These are phyloP conservation scores for Leccinum fallax DNA, from an alignment of 1,284 basidiomycete genomes.

Conservation along the genomic window DNA sequence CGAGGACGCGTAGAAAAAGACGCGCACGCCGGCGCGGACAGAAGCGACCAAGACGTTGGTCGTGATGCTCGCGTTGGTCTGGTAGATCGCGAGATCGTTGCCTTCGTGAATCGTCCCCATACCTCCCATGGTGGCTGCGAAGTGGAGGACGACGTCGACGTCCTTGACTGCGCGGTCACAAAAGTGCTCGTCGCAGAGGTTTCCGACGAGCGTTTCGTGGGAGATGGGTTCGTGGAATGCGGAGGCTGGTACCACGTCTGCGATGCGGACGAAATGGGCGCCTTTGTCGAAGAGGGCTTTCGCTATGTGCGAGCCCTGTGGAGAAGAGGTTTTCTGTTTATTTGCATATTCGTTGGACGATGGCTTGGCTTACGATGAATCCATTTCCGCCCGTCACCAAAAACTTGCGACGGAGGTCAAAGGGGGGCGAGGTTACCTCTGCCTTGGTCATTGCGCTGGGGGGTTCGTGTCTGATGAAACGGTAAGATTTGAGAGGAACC, in stretches of 20 bases:
- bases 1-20: slow-evolving; percentile 59
- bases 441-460: slow-evolving; percentile 6
- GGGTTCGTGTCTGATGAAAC: background rate
- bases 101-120: slow-evolving; percentile 59
- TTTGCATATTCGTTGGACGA: background rate
- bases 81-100: slow-evolving; percentile 53
- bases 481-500: background rate
- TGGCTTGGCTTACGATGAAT: slow-evolving; percentile 50
- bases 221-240: slow-evolving; percentile 30
- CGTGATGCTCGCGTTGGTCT: slow-evolving; percentile 53
- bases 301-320: slow-evolving; percentile 55
- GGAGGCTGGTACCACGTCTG: slow-evolving; percentile 40
- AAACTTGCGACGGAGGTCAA: slow-evolving; percentile 24
- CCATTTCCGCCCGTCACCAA: slow-evolving; percentile 59
- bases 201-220: slow-evolving; percentile 44
- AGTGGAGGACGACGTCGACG: slow-evolving; percentile 51
- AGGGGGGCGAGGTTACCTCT: background rate
- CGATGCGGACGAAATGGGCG: slow-evolving; percentile 42
- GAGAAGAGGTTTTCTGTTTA: background rate
- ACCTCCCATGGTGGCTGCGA: slow-evolving; percentile 62
- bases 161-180: slow-evolving; percentile 42
- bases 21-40: slow-evolving; percentile 39
- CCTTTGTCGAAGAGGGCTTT: slow-evolving; percentile 38
- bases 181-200: slow-evolving; percentile 47
- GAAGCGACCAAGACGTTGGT: slow-evolving; percentile 47